These are phyloP conservation scores for Penicillium flavigenum DNA, from an alignment of 495 filamentous ascomycete species.

Conservation along the genomic window DNA sequence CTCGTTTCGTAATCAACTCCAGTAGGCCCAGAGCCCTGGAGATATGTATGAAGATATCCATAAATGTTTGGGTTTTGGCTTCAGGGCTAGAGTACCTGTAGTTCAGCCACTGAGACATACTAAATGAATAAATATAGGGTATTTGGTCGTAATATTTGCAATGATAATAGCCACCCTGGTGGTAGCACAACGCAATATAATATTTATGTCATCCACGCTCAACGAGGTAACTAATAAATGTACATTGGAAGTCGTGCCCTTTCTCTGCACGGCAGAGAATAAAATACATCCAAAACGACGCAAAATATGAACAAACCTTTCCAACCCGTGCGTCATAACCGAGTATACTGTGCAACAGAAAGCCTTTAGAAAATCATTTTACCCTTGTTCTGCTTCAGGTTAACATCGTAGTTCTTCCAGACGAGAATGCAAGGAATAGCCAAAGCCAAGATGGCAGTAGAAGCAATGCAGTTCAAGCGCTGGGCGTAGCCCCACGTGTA, in stretches of 20 bases:
- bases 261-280: not conserved
- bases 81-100: no score
- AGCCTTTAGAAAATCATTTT: conserved; percentile 25
- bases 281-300: not conserved
- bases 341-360: conserved; percentile 6
- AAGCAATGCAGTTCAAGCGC: conserved; percentile 55
- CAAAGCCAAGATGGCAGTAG: conserved; percentile 39
- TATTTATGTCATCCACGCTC: not conserved
- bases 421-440: conserved; percentile 39
- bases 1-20: no score
- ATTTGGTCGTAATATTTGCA: not conserved
- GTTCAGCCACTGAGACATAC: not conserved
- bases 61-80: no score
- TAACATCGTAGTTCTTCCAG: conserved; percentile 48
- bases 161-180: not conserved
- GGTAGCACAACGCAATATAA: not conserved
- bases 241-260: not conserved
- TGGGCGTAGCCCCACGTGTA: conserved; percentile 61
- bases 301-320: not conserved
- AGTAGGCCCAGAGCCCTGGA: no score
- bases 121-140: not conserved
- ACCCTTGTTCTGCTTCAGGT: conserved; percentile 51
- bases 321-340: not conserved
- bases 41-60: no score
- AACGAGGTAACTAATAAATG: conserved; percentile 1